Evolutionary conservation across 805 yeast genomes (phyloP), one percentile per base, ranked within the genome.

Genomic region (Cyberlindnera xylosilytica): DNA sequence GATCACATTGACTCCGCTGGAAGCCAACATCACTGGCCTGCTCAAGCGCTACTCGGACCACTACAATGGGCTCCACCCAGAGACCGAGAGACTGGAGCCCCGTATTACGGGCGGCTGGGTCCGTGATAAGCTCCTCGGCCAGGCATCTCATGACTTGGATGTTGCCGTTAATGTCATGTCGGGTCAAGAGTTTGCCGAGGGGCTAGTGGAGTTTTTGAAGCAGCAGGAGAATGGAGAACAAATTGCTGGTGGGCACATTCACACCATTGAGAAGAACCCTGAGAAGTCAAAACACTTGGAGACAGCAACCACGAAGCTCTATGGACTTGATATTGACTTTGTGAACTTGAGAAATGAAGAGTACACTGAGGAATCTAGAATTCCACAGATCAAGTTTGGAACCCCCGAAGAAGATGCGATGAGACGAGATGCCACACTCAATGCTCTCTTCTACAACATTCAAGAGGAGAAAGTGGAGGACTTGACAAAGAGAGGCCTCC

Each of bases 41-140:
- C n/a, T 31, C 23, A 18, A 31, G 34, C n/a, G 23, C n/a, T 31
- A 31, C 34, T 19, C 17, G 20, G 45, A 36, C 7, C 37, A 36
- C 18, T 36, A 37, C 42, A 39, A 34, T 35, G 35, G 19, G 6
- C 15, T 17, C 6, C 15, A 34, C 6, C 34, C 42, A 7, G 19
- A 41, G 3, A 33, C 37, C 15, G 38, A 36, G 3, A 40, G 44
- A n/a, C 59, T 83, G 9, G 81, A 74, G 34, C 69, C 86, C 12
- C 63, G 99, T 46, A 86, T 93, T 51, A 90, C 97, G 0, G 99
- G 99, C 27, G 99, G 99, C 0, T 91, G 99, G 99, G 99, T 93
- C 3, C 74, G 99, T 53, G 99, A 93, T 62, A 93, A 93, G 64
- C 68, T 93, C 22, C 68, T 93, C 23, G 95, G 96, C 0, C 72